A percentile compares a stretch with the other conserved stretches of the same genome.
Conservation (phyloP, 202 grass and related monocot species). For the Setaria italica region DNA sequence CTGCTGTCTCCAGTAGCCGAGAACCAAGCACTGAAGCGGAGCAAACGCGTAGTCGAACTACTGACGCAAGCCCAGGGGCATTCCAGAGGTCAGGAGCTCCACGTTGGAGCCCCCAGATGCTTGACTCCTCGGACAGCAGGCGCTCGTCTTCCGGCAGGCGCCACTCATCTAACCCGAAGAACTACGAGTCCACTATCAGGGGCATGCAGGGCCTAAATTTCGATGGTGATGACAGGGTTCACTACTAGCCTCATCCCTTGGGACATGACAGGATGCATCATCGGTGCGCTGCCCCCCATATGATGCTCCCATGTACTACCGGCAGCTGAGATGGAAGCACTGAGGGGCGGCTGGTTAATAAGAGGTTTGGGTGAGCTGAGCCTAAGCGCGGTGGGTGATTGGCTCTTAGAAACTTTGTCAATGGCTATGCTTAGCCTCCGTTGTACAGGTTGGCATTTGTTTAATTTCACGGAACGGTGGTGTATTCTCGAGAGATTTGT, state of each 20-base stretch:
- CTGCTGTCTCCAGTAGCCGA: slow-evolving; percentile 80
- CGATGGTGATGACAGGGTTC: slow-evolving; percentile 53
- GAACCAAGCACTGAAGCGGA: slow-evolving; percentile 57
- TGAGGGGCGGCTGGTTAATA: slow-evolving; percentile 36
- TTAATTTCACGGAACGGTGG: not conserved
- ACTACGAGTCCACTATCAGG: slow-evolving; percentile 79
- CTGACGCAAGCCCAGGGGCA: slow-evolving; percentile 61
- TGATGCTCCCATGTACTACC: slow-evolving; percentile 2
- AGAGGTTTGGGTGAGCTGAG: slow-evolving; percentile 34
- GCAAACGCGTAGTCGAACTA: slow-evolving; percentile 47
- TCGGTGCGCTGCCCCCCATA: not conserved
- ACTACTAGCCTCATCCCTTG: slow-evolving; percentile 45
- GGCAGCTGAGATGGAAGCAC: slow-evolving; percentile 16
- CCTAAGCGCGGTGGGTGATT: not conserved
- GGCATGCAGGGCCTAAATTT: slow-evolving; percentile 92
- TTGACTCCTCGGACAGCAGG: slow-evolving; percentile 54
- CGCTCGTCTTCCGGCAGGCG: slow-evolving; percentile 62
- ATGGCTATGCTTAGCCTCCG: slow-evolving; percentile 23
- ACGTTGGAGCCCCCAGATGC: slow-evolving; percentile 53
- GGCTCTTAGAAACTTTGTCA: slow-evolving; percentile 17
- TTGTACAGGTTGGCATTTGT: slow-evolving; percentile 51
- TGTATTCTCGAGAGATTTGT: slow-evolving; percentile 37
- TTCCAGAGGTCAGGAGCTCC: slow-evolving; percentile 53
- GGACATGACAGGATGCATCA: slow-evolving; percentile 21
- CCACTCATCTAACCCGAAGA: slow-evolving; percentile 60